These are phyloP conservation scores for Scheffersomyces illinoinensis DNA, from an alignment of 1,139 yeast species.

Conservation along the genomic window DNA sequence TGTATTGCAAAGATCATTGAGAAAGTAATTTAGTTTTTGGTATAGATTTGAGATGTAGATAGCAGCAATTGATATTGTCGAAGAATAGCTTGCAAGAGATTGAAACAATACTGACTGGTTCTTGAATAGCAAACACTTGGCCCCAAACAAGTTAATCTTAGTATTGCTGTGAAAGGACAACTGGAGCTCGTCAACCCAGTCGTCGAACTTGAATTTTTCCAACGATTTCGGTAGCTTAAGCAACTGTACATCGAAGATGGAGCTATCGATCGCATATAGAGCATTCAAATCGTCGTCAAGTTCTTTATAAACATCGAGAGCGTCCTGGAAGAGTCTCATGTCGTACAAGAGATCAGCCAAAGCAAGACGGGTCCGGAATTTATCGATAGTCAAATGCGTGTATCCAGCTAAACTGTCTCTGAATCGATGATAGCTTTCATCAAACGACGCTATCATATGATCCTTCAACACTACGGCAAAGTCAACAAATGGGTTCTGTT, in stretches of 20 bases:
- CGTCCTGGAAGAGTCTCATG: conserved; percentile 58
- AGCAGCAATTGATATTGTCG: conserved; percentile 34
- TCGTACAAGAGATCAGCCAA: conserved; percentile 40
- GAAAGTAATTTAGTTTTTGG: conserved; percentile 34
- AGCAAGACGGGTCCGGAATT: conserved; percentile 18
- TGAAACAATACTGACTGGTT: conserved; percentile 29
- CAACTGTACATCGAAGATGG: not conserved
- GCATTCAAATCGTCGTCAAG: conserved; percentile 23
- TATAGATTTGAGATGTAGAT: conserved; percentile 32
- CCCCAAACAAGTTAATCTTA: conserved; percentile 25
- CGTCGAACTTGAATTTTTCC: conserved; percentile 18
- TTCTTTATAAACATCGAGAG: conserved; percentile 50
- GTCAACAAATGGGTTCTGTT: conserved; percentile 51
- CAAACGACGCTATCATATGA: conserved; percentile 57
- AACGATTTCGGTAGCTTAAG: conserved; percentile 4
- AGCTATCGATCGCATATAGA: conserved; percentile 17
- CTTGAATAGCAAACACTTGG: conserved; percentile 28
- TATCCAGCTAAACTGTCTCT: conserved; percentile 34
- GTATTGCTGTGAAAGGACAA: conserved; percentile 8
- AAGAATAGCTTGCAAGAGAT: conserved; percentile 28
- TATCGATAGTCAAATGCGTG: conserved; percentile 19
- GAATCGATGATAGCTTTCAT: conserved; percentile 44
- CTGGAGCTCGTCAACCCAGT: conserved; percentile 13
- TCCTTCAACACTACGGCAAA: conserved; percentile 49
- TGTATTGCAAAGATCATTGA: conserved; percentile 36